Percentiles rank a stretch among this genome's conserved stretches.
phyloP scores from a whole-genome alignment of 139 green algal genomes.

The Prasinococcaceae sp. region DNA sequence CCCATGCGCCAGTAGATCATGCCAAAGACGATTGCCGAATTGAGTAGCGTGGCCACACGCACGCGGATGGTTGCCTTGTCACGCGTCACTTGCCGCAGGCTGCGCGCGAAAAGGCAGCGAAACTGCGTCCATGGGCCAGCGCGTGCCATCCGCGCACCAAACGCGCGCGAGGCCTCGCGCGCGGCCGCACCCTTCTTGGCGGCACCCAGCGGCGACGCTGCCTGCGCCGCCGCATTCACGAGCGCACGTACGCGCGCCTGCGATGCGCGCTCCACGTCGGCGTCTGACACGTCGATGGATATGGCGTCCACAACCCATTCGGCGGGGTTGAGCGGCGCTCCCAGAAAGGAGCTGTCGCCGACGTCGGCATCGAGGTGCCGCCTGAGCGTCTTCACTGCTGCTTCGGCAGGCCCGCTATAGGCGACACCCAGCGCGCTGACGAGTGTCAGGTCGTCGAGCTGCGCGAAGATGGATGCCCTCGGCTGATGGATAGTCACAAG shows the following conservation, averaged over 20 bases:
- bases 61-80: slow-evolving; percentile 65
- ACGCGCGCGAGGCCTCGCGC: slow-evolving; percentile 23
- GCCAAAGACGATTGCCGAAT: slow-evolving; percentile 76
- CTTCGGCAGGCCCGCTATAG: slow-evolving; percentile 43
- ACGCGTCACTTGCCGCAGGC: slow-evolving; percentile 59
- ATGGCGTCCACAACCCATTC: slow-evolving; percentile 82
- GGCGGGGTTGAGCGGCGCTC: too few species aligned
- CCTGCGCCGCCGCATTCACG: too few species aligned
- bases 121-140: not conserved
- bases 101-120: slow-evolving; percentile 38
- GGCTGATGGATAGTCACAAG: slow-evolving; percentile 30
- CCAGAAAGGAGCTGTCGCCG: too few species aligned
- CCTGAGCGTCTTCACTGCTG: too few species aligned
- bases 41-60: slow-evolving; percentile 51
- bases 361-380: too few species aligned
- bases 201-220: too few species aligned
- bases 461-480: slow-evolving; percentile 53
- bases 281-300: slow-evolving; percentile 44
- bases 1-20: slow-evolving; percentile 75
- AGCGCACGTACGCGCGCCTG: slow-evolving; percentile 33
- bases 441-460: slow-evolving; percentile 86
- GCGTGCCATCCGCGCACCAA: too few species aligned
- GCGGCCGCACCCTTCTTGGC: too few species aligned
- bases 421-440: slow-evolving; percentile 42
- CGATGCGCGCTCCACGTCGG: slow-evolving; percentile 31